Base-by-base conservation (phyloP, 805 yeast species). In the Ogataea kodamae region DNA sequence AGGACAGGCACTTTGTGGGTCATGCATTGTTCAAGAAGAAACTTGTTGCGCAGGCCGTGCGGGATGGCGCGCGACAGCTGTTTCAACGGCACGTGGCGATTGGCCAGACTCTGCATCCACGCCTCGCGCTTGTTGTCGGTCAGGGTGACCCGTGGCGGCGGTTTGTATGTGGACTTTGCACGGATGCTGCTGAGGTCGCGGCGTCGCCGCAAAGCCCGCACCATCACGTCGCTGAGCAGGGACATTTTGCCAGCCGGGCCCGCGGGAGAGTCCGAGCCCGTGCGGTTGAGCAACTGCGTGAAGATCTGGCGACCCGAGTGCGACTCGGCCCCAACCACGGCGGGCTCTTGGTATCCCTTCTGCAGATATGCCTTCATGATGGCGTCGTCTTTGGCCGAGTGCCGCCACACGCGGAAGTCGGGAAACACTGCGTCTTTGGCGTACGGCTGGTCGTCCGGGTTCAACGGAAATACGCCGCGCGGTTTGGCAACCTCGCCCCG, bases 121-220 rank as follows among this genome's bases (percentile, higher is more conserved):
- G 78, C 65, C 41, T 86, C 96, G 39, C 81, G 72, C 54, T 85
- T 84, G 51, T 79, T 81, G 40, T 89, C 95, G 0, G 97, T 89
- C 18, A 90, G 59, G 0, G 96, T 90, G 17, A 90, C 95, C 43
- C 96, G 66, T 9, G 95, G 89, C 1, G 95, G 95, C 5, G 90
- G 84, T 43, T 75, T 79, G 61, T 78, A 85, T 5, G 76, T 67
- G 3, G 79, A 64, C 16, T 70, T 72, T 8, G 70, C 60, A 3
- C 61, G 55, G 9, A 78, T 62, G 26, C 66, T 62, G 47, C 71
- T 72, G 37, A 65, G 54, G 14, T 62, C 53, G 17, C 68, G 62
- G 21, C 81, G 64, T 25, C 64, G 57, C n/a, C 64, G 61, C 46
- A 76, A 62, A 4, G 82, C 67, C 33, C 61, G 61, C 30, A 69